Conservation (phyloP, 805 yeast genomes). For the Zygotorulaspora sp. region DNA sequence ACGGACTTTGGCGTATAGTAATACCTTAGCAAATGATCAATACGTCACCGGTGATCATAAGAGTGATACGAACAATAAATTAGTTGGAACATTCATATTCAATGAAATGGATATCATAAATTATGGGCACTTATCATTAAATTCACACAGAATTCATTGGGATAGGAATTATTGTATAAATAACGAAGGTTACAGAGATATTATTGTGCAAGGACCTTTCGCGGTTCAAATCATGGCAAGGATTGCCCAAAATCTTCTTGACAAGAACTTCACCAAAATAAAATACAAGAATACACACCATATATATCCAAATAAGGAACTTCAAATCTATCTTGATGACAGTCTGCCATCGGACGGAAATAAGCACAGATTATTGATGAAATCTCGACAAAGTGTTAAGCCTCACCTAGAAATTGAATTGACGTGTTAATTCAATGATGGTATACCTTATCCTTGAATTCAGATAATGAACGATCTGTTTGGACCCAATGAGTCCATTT, state of each 20-base stretch:
- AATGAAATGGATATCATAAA: conserved; percentile 45
- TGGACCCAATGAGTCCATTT: conserved; percentile 48
- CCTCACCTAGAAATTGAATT: conserved; percentile 7
- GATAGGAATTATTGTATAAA: conserved; percentile 49
- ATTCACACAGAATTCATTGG: conserved; percentile 81
- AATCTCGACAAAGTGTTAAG: conserved; percentile 6
- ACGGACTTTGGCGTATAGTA: conserved; percentile 60
- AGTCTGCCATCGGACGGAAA: not conserved
- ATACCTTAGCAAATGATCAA: conserved; percentile 25
- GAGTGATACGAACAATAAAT: not conserved
- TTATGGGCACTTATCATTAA: conserved; percentile 72
- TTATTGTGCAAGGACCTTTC: conserved; percentile 80
- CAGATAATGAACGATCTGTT: conserved; percentile 34
- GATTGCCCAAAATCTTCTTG: conserved; percentile 39
- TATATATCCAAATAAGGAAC: conserved; percentile 37
- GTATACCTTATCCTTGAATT: conserved; percentile 31
- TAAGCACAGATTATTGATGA: conserved; percentile 10
- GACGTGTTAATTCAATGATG: conserved; percentile 8
- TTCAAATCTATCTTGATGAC: conserved; percentile 22
- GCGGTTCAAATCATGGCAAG: conserved; percentile 56
- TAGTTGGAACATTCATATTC: conserved; percentile 25
- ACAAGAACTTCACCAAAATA: conserved; percentile 28
- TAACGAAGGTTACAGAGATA: conserved; percentile 55
- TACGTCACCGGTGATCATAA: not conserved
- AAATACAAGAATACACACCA: conserved; percentile 44